A percentile compares a stretch with the other conserved stretches of the same genome.
phyloP scores from a whole-genome alignment of 257 asterid genomes.

The Gentiana dahurica region DNA sequence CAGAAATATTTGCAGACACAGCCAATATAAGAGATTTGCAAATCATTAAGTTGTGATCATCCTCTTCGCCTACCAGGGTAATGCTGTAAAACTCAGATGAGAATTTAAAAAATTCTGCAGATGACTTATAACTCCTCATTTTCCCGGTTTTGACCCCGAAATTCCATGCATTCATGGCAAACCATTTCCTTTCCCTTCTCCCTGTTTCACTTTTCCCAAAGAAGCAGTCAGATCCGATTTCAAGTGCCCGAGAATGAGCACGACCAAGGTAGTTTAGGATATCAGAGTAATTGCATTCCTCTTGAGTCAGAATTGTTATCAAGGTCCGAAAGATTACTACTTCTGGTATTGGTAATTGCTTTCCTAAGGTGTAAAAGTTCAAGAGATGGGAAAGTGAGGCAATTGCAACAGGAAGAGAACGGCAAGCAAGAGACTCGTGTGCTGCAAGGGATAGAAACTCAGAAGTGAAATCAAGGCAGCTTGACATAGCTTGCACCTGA shows the following conservation, averaged over 20 bases:
- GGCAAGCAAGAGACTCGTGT: constrained; percentile 84
- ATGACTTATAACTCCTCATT: constrained; percentile 40
- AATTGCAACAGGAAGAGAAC: constrained; percentile 58
- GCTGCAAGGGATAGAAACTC: constrained; percentile 89
- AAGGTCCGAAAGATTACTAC: constrained; percentile 75
- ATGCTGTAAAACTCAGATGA: constrained; percentile 66
- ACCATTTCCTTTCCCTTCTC: constrained; percentile 81
- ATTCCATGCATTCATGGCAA: constrained; percentile 82
- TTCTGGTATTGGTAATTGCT: constrained; percentile 64
- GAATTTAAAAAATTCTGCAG: constrained; percentile 65
- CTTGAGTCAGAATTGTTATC: constrained; percentile 58
- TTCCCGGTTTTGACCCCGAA: constrained; percentile 68
- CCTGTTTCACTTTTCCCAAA: constrained; percentile 83
- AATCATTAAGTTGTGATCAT: constrained; percentile 41
- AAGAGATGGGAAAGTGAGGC: constrained; percentile 72
- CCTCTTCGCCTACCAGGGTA: constrained; percentile 41
- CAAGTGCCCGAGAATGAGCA: constrained; percentile 51
- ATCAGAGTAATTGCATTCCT: constrained; percentile 38
- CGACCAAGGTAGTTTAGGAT: constrained; percentile 63
- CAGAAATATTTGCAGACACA: constrained; percentile 65
- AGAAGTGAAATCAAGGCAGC: constrained; percentile 81
- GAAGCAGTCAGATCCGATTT: constrained; percentile 53
- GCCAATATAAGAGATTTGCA: constrained; percentile 63
- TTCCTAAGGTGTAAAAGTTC: constrained; percentile 51
- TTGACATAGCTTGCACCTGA: constrained; percentile 90